A percentile compares a stretch with the other conserved stretches of the same genome.
Conservation (phyloP, 1,139 yeast genomes). For the Yamadazyma mexicana region DNA sequence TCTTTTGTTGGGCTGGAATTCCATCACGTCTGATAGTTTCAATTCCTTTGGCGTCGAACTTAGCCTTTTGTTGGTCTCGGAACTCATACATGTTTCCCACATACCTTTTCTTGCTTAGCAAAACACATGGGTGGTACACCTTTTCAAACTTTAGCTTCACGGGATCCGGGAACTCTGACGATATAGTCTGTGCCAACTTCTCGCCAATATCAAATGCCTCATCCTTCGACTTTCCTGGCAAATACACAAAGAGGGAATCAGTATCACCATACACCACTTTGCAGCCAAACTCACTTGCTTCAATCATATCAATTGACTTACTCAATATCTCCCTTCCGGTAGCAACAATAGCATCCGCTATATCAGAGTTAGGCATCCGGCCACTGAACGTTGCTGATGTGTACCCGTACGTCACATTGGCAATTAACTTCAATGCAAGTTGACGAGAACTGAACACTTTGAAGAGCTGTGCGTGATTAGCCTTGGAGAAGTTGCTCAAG, state of each 20-base stretch:
- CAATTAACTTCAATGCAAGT: slow-evolving; percentile 82
- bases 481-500: slow-evolving; percentile 54
- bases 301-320: slow-evolving; percentile 69
- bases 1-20: slow-evolving; percentile 85
- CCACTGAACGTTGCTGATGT: slow-evolving; percentile 95
- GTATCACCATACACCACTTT: slow-evolving; percentile 97
- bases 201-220: slow-evolving; percentile 80
- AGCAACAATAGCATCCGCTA: slow-evolving; percentile 92
- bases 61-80: slow-evolving; percentile 54
- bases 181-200: slow-evolving; percentile 63
- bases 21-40: slow-evolving; percentile 95
- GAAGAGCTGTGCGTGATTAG: slow-evolving; percentile 33
- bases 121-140: slow-evolving; percentile 82
- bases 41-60: slow-evolving; percentile 93
- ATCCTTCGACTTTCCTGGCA: slow-evolving; percentile 75
- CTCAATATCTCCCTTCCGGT: slow-evolving; percentile 84
- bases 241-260: slow-evolving; percentile 85
- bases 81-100: slow-evolving; percentile 79
- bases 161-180: slow-evolving; percentile 77
- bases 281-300: slow-evolving; percentile 72
- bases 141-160: slow-evolving; percentile 85
- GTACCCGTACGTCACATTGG: slow-evolving; percentile 95
- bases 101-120: slow-evolving; percentile 84
- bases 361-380: slow-evolving; percentile 93
- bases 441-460: slow-evolving; percentile 76